A percentile compares a stretch with the other conserved stretches of the same genome.
Evolutionary conservation across 495 filamentous ascomycete species (phyloP).

Genomic region (Annulohypoxylon stygium): DNA sequence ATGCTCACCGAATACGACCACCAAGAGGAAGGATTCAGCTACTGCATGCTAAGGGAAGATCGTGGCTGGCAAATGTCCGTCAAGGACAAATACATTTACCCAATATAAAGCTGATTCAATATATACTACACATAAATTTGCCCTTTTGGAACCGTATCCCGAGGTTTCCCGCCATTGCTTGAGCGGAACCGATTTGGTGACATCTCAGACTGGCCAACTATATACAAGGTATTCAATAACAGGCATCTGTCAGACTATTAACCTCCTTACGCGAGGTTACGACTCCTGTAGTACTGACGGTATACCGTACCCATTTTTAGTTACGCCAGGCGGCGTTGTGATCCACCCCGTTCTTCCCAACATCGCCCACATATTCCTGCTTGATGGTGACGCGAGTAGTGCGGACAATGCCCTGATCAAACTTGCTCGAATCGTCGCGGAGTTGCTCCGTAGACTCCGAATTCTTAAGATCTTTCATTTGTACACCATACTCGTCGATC

Average conservation of each 20-base stretch:
- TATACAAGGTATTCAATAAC: slow-evolving; percentile 23
- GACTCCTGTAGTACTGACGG: background rate
- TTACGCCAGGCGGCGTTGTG: slow-evolving; percentile 31
- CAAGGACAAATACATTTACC: background rate
- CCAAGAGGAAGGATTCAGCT: background rate
- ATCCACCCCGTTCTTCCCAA: slow-evolving; percentile 10
- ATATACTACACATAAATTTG: background rate
- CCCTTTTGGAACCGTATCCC: background rate
- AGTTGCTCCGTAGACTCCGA: slow-evolving; percentile 41
- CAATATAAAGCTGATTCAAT: background rate
- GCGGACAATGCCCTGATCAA: slow-evolving; percentile 36
- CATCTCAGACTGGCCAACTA: slow-evolving; percentile 11
- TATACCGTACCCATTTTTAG: slow-evolving; percentile 17
- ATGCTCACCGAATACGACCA: background rate
- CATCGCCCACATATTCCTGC: slow-evolving; percentile 34
- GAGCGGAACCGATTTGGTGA: background rate
- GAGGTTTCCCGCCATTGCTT: slow-evolving; percentile 2
- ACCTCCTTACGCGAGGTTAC: background rate
- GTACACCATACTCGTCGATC: slow-evolving; percentile 36
- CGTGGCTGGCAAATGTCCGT: background rate
- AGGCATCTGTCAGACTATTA: slow-evolving; percentile 14
- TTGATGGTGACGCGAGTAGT: slow-evolving; percentile 40
- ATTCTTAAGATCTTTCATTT: slow-evolving; percentile 31
- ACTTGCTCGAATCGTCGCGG: slow-evolving; percentile 24
- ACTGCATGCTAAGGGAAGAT: background rate